A percentile compares a stretch with the other conserved stretches of the same genome.
Evolutionary conservation across 441 rosid species (phyloP).

Genomic region (Bruguiera hainesii): DNA sequence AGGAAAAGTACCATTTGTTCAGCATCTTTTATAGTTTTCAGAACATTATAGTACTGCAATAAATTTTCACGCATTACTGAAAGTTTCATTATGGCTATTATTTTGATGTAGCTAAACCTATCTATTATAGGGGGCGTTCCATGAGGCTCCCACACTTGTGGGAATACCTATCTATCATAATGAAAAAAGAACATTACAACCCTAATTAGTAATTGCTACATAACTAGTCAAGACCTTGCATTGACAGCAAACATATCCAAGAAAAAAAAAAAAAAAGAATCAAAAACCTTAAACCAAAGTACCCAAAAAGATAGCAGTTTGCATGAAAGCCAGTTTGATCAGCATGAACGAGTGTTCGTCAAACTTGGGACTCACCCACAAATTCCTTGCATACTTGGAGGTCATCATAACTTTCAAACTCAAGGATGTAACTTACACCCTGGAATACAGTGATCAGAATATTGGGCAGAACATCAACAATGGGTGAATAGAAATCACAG

Average conservation of each 20-base stretch:
- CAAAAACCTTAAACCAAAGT: not conserved
- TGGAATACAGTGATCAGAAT: slow-evolving; percentile 22
- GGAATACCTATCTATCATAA: not conserved
- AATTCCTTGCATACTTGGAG: slow-evolving; percentile 71
- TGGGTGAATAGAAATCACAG: not conserved
- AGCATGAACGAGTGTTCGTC: not conserved
- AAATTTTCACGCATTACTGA: too few species aligned
- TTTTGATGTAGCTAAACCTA: too few species aligned
- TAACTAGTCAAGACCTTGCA: not conserved
- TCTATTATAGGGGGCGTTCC: too few species aligned
- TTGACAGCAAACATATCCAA: not conserved
- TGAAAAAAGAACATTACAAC: not conserved
- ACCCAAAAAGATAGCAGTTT: not conserved
- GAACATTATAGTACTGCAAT: not conserved
- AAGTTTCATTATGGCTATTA: too few species aligned
- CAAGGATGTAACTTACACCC: slow-evolving; percentile 76
- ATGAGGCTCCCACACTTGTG: too few species aligned
- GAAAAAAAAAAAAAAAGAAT: not conserved
- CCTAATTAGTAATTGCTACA: not conserved
- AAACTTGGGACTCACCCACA: slow-evolving; percentile 51
- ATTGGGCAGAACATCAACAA: not conserved
- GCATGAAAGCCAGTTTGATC: not conserved
- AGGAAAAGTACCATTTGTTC: not conserved
- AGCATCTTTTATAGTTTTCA: not conserved
- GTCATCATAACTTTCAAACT: slow-evolving; percentile 73